Evolutionary conservation across 2,329 filamentous ascomycete genomes (phyloP).

Genomic region (Trichoderma sp.): DNA sequence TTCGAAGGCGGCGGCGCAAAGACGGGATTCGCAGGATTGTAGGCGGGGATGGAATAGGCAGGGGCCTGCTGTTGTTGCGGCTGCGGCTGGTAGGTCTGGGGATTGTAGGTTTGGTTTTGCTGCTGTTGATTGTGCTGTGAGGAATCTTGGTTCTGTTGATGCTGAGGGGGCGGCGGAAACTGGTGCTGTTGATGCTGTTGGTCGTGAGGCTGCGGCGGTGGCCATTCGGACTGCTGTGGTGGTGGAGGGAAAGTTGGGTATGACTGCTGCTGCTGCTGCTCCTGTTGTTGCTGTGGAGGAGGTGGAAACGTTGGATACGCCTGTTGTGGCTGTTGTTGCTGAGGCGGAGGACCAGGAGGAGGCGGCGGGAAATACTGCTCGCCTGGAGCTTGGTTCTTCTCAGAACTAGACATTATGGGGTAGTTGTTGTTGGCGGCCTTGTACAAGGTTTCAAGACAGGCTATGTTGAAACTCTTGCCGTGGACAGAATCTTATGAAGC

Average conservation of each 20-base stretch:
- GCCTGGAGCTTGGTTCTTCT: slow-evolving; percentile 3
- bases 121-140: not conserved
- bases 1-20: slow-evolving; percentile 36
- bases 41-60: slow-evolving; percentile 35
- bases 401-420: slow-evolving; percentile 1
- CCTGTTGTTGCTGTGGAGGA: not conserved
- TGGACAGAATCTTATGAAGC: not conserved
- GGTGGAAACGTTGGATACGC: not conserved
- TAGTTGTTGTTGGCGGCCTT: not conserved
- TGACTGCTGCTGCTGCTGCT: slow-evolving; percentile 13
- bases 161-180: slow-evolving; percentile 10
- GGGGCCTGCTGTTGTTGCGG: not conserved
- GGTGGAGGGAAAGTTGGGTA: slow-evolving; percentile 10
- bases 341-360: slow-evolving; percentile 9
- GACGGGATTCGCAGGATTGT: slow-evolving; percentile 36
- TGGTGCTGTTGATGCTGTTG: slow-evolving; percentile 18
- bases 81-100: slow-evolving; percentile 17
- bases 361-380: slow-evolving; percentile 21
- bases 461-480: not conserved
- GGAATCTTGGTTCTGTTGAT: slow-evolving; percentile 11
- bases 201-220: not conserved
- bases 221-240: not conserved
- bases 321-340: not conserved
- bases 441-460: not conserved
- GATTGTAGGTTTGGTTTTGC: slow-evolving; percentile 1